Evolutionary conservation across 2,329 filamentous ascomycete genomes (phyloP), one percentile per base, ranked within the genome.

Genomic region (Coniella lustricola): DNA sequence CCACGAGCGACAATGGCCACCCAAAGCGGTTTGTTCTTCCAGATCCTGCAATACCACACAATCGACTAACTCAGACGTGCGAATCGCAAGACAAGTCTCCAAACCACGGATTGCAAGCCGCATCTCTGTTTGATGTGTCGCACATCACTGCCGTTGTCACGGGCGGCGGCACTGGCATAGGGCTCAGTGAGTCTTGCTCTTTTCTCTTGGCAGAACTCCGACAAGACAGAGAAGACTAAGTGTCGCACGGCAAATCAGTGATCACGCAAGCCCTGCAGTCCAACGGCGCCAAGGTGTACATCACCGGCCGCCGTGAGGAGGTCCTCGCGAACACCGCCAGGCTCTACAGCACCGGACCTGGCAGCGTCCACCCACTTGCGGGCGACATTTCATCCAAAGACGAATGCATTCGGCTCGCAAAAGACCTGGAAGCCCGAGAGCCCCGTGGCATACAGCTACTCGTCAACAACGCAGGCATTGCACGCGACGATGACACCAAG

Each of bases 391-490:
- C 53, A 54, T 66, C 66, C 20, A 77, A 77, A 52, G 63, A 71
- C 10, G 72, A 74, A 29, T 63, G 71, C 20, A 61, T 70, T 42
- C 64, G 65, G 18, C 57, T 77, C 17, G 70, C 69, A 49, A 68
- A 72, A 59, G 73, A 78, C 57, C 64, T 77, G 50, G 68, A 71
- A 58, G 71, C 72, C 50, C 69, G 70, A 49, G 75, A 78, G 57
- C 63, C 70, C 1, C 67, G 71, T 7, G 75, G 75, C 1, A 74
- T 79, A 32, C 72, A 77, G 42, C 60, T 78, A 3, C 61, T 76
- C 8, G 70, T 75, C 20, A 75, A 75, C 60, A 75, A 75, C 46
- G 72, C 73, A 14, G 72, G 74, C 2, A 71, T 77, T 46, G 73
- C 75, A 13, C 64, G 67, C 29, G 76, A 79, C 54, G 67, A 75